Percentiles rank a stretch among this genome's conserved stretches.
phyloP scores from a whole-genome alignment of 2,329 filamentous ascomycete species.

The Clarireedia homoeocarpa region DNA sequence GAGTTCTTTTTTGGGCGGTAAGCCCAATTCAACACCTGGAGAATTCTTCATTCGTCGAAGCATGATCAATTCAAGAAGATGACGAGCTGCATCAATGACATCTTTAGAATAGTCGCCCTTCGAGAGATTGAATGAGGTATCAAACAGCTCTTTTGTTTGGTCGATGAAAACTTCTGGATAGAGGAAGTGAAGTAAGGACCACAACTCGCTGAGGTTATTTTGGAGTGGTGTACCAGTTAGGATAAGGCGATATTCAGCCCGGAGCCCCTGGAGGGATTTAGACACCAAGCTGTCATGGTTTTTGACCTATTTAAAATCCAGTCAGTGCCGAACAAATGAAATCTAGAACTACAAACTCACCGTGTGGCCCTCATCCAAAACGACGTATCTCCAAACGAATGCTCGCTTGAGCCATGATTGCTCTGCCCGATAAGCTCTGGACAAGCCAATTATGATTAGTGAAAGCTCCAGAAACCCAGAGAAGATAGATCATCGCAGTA shows the following conservation, averaged over 20 bases:
- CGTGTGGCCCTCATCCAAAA: constrained; percentile 46
- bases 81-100: constrained; percentile 45
- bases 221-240: constrained; percentile 45
- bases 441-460: not conserved
- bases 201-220: constrained; percentile 50
- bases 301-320: constrained; percentile 24
- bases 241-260: constrained; percentile 30
- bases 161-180: constrained; percentile 49
- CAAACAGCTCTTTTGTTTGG: constrained; percentile 43
- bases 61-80: constrained; percentile 50
- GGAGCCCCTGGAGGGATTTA: constrained; percentile 27
- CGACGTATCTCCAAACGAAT: constrained; percentile 44
- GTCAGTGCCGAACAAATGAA: not conserved
- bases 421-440: constrained; percentile 33
- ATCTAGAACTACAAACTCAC: constrained; percentile 23
- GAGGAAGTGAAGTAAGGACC: constrained; percentile 49
- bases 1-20: constrained; percentile 50
- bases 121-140: constrained; percentile 47
- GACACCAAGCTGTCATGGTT: constrained; percentile 34
- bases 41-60: constrained; percentile 49
- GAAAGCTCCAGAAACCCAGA: not conserved
- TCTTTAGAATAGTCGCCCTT: constrained; percentile 44
- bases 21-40: constrained; percentile 43
- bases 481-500: not conserved
- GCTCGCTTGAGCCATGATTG: constrained; percentile 41